Evolutionary conservation across 2,329 filamentous ascomycete species (phyloP), one percentile per base, ranked within the genome.

Genomic region (Xylariaceae sp.): DNA sequence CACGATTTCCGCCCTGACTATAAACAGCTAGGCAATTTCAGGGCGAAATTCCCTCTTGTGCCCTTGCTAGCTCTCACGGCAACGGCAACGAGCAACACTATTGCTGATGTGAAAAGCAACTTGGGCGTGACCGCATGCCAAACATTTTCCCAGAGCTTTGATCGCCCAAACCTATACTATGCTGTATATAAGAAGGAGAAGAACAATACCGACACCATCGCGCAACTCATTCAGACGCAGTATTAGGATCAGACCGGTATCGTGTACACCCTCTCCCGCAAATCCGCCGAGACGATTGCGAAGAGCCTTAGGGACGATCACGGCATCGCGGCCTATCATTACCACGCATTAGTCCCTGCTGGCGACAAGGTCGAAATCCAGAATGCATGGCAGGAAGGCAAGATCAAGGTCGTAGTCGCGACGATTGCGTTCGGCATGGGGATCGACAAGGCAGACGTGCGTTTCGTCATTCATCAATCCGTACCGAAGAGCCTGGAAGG

Each of bases 341-440:
- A 95, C 61, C 93, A 98, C 64, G 93, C 92, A 12, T 80, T 75
- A 5, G 82, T 97, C 69, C 69, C 80, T 3, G 64, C 84, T 0
- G 70, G 77, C 4, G 79, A 86, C 39, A 91, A 91, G 63, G 74
- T 76, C 1, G 63, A 75, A 6, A 77, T 92, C 3, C 92, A 97
- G 64, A 78, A 78, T 49, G 66, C 81, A 25, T 98, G 93, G 93
- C 93, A 97, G 64, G 71, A 69, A 35, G 89, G 89, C 7, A 69
- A 73, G 41, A 79, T 85, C 58, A 86, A 95, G 55, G 87, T 98
- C 27, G 94, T 98, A 36, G 92, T 97, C 39, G 93, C 93, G 12
- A 98, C 93, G 0, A 97, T 97, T 64, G 93, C 93, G n/a, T 98
- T 98, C 63, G 93, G 93, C 6, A 98, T 98, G 93, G 93, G 93